Evolutionary conservation across 345 rosid genomes (phyloP), one percentile per base, ranked within the genome.

Genomic region (Camelina hispida): DNA sequence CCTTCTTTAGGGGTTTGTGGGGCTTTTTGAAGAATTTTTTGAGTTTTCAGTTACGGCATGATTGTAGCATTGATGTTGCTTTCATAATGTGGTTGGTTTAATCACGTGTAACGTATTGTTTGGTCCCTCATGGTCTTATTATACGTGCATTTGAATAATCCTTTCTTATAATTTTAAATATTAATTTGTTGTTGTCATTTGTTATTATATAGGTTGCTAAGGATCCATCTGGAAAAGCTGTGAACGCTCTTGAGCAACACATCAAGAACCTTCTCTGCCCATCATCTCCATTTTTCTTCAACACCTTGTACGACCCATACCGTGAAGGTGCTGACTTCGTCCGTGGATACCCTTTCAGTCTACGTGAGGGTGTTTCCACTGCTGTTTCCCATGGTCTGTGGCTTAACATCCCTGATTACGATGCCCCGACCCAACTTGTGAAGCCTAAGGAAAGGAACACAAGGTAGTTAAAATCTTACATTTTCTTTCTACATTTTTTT

Each of bases 341-440:
- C 54, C 97, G 97, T 75, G 96, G 97, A 10, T 92, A 92, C 78
- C 97, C 97, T 12, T 92, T 92, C 83, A 89, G 97, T 80, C 93
- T 92, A 44, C 93, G 97, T 16, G 97, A 89, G 78, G 97, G 97
- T 84, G 93, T 79, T 34, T 79, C 85, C 34, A 92, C 97, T 7
- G 96, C 97, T 64, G 89, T 87, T 2, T 92, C 97, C 8, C 97
- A 92, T 71, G 97, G 97, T 18, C 90, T 92, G 56, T 92, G 97
- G 97, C 97, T 92, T 69, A 92, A 92, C 88, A 92, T 92, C 68
- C 97, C 96, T 25, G 96, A 92, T 68, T 92, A 92, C 74, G 97
- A 92, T 81, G 97, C 97, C 35, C 97, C 97, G 0, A 92, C 97
- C 37, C 97, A 92, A 77, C 96, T 92, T 53, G 97, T 92, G 69